A percentile compares a stretch with the other conserved stretches of the same genome.
Conservation (phyloP, 495 filamentous ascomycete genomes). For the Penicillium samsonianum region DNA sequence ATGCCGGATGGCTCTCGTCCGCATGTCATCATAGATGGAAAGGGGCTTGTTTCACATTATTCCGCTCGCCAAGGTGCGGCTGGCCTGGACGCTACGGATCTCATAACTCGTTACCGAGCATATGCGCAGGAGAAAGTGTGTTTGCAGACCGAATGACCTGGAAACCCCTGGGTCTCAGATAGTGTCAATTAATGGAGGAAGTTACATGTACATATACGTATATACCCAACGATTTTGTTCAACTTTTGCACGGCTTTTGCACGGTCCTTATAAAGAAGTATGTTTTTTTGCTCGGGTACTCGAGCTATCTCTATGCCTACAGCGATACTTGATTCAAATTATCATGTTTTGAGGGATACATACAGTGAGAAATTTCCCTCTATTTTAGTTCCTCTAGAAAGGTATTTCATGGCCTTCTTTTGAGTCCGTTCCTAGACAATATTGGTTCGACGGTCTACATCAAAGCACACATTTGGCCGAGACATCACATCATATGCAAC, state of each 20-base stretch:
- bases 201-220: constrained; percentile 4
- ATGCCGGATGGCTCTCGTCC: constrained; percentile 10
- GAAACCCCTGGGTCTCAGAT: neutral
- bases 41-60: constrained; percentile 53
- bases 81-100: constrained; percentile 51
- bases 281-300: neutral
- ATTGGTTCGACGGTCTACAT: neutral
- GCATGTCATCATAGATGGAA: constrained; percentile 53
- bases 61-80: constrained; percentile 36
- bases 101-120: constrained; percentile 52
- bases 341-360: neutral
- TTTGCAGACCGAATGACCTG: constrained; percentile 13
- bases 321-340: too few species aligned
- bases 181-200: neutral
- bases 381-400: neutral
- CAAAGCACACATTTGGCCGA: neutral
- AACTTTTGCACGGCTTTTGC: neutral
- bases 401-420: neutral
- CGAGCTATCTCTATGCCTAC: neutral
- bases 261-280: neutral
- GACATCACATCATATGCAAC: neutral
- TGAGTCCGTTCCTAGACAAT: neutral
- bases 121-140: constrained; percentile 55
- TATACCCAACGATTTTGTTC: constrained; percentile 10
- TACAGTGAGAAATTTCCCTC: neutral